Conservation (phyloP, 2,329 filamentous ascomycete genomes). For the Aspergillus ruber region DNA sequence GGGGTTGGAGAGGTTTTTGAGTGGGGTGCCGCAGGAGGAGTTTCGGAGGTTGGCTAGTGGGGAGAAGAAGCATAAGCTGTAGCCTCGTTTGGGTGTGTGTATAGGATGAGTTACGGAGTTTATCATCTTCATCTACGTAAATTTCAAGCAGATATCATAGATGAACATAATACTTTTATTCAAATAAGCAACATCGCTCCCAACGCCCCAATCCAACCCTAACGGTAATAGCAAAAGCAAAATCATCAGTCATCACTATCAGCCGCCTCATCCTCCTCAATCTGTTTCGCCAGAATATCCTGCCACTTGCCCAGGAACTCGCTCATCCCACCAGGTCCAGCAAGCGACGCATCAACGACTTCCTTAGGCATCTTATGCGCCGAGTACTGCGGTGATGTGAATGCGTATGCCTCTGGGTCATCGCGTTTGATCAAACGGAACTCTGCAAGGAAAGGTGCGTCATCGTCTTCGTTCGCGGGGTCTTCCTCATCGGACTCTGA, state of each 20-base stretch:
- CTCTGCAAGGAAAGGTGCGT: slow-evolving; percentile 59
- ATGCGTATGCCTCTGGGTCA: slow-evolving; percentile 83
- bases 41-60: slow-evolving; percentile 78
- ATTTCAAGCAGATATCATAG: too few relatives aligned
- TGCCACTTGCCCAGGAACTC: slow-evolving; percentile 76
- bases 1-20: slow-evolving; percentile 72
- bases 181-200: background rate
- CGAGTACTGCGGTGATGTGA: slow-evolving; percentile 79
- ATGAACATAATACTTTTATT: background rate
- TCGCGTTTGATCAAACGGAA: slow-evolving; percentile 75
- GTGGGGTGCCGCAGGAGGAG: slow-evolving; percentile 77
- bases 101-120: background rate
- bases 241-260: slow-evolving; percentile 28
- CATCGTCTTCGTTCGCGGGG: slow-evolving; percentile 47
- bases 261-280: slow-evolving; percentile 31
- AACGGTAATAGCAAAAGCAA: background rate
- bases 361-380: slow-evolving; percentile 94
- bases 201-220: background rate
- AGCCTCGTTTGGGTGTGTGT: slow-evolving; percentile 14
- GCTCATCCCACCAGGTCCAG: slow-evolving; percentile 67
- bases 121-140: background rate
- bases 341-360: slow-evolving; percentile 65
- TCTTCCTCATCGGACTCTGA: slow-evolving; percentile 27
- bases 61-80: slow-evolving; percentile 93
- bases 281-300: slow-evolving; percentile 45